Conservation (phyloP, 805 yeast species). For the Candida maesae region DNA sequence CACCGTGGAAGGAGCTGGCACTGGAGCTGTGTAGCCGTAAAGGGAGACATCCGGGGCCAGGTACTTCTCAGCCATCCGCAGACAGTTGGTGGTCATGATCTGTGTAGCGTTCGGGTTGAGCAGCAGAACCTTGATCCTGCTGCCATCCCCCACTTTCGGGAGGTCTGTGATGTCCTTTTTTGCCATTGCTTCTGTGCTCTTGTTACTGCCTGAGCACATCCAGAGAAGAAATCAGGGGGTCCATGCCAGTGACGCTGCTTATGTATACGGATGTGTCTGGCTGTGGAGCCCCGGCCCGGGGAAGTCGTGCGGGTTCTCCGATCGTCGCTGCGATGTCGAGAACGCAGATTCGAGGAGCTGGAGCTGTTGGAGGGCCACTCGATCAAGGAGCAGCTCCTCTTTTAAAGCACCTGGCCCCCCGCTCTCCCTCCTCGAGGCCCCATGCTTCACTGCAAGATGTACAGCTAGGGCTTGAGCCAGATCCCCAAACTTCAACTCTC, state of each 20-base stretch:
- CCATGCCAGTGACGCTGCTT: not conserved
- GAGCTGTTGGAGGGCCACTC: no score
- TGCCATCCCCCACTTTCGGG: slow-evolving; percentile 12
- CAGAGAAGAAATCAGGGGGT: no score
- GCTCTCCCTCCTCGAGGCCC: no score
- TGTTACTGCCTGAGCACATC: no score
- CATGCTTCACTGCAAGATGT: no score
- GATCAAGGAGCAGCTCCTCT: not conserved
- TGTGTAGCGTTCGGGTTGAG: slow-evolving; percentile 32
- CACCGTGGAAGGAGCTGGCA: slow-evolving; percentile 28
- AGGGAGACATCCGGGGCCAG: slow-evolving; percentile 30
- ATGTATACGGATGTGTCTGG: not conserved
- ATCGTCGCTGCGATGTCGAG: slow-evolving; percentile 4
- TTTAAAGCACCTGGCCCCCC: not conserved
- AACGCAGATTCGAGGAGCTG: no score
- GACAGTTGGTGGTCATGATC: slow-evolving; percentile 30
- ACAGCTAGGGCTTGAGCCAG: no score
- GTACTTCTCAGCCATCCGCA: slow-evolving; percentile 27
- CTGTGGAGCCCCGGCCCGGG: slow-evolving; percentile 1
- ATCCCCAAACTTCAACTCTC: no score
- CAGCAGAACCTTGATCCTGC: slow-evolving; percentile 25
- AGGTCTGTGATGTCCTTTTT: slow-evolving; percentile 13
- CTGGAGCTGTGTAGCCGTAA: slow-evolving; percentile 31
- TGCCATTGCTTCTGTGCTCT: no score
- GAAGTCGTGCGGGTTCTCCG: slow-evolving; percentile 6